These are phyloP conservation scores for Hebeloma cylindrosporum DNA, from an alignment of 768 basidiomycete species.

Conservation along the genomic window DNA sequence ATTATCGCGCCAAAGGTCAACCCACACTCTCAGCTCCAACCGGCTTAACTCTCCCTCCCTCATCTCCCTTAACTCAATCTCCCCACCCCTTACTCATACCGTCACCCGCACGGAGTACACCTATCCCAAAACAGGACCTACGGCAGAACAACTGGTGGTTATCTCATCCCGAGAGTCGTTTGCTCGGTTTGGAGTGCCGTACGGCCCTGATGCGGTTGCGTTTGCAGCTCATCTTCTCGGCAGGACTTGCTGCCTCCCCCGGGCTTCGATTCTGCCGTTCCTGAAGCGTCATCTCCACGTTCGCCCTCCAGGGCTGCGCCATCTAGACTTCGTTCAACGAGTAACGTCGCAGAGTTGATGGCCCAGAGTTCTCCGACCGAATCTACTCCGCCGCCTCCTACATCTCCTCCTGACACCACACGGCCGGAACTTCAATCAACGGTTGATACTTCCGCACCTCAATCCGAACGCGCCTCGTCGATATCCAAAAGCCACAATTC, in stretches of 20 bases:
- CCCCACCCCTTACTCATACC: slow-evolving; percentile 75
- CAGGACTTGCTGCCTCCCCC: slow-evolving; percentile 49
- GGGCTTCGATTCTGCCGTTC: slow-evolving; percentile 43
- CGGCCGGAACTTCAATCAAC: background rate
- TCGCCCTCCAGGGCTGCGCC: slow-evolving; percentile 19
- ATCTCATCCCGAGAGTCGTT: slow-evolving; percentile 69
- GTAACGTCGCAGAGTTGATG: slow-evolving; percentile 19
- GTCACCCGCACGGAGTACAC: slow-evolving; percentile 67
- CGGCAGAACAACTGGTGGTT: slow-evolving; percentile 63
- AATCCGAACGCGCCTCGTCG: slow-evolving; percentile 1
- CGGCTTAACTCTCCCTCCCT: slow-evolving; percentile 63
- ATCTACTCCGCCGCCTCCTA: slow-evolving; percentile 1
- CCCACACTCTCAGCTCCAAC: slow-evolving; percentile 38
- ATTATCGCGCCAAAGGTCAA: slow-evolving; percentile 47
- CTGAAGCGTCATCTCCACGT: slow-evolving; percentile 12
- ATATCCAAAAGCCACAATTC: slow-evolving; percentile 3
- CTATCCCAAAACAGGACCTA: slow-evolving; percentile 62
- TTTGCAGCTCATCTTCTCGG: slow-evolving; percentile 54
- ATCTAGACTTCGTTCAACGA: slow-evolving; percentile 29
- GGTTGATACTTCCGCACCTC: background rate
- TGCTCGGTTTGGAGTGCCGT: slow-evolving; percentile 72
- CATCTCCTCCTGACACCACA: background rate
- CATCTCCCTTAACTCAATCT: slow-evolving; percentile 74
- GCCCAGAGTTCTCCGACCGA: background rate
- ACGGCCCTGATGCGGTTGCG: slow-evolving; percentile 71